A percentile compares a stretch with the other conserved stretches of the same genome.
Evolutionary conservation across 139 green algal genomes (phyloP).

Genomic region (Asterochloris erici): DNA sequence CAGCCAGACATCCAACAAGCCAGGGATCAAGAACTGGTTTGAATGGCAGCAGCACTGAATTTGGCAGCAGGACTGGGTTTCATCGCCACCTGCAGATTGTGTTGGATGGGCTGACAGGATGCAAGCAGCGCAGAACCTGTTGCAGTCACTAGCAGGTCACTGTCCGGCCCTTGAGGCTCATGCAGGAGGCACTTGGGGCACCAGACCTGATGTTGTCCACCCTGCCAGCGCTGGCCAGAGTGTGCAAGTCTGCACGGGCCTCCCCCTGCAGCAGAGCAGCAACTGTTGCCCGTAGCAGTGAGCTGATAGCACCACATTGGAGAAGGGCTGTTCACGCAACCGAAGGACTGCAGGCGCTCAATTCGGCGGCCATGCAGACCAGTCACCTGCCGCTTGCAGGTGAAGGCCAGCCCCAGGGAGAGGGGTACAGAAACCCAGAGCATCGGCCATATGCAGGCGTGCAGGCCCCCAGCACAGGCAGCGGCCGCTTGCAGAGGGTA

Average conservation of each 20-base stretch:
- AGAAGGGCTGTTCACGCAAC: no score
- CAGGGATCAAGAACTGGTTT: not conserved
- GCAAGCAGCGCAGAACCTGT: not conserved
- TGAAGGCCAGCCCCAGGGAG: no score
- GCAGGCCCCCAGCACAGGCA: no score
- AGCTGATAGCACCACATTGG: not conserved
- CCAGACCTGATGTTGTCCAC: constrained; percentile 63
- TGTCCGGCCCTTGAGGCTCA: not conserved
- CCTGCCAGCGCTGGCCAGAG: constrained; percentile 26
- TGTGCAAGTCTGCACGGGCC: constrained; percentile 72
- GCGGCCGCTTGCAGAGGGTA: no score
- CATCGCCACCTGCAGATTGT: not conserved
- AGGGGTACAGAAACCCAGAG: no score
- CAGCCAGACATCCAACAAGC: not conserved
- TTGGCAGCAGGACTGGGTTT: not conserved
- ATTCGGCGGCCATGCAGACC: no score
- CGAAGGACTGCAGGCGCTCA: no score
- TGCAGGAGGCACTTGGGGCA: not conserved
- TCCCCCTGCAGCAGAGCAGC: constrained; percentile 49
- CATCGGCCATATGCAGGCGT: no score
- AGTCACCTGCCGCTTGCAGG: no score
- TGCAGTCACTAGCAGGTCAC: not conserved
- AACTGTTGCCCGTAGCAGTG: not conserved
- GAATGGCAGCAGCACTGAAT: no score
- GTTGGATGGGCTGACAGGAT: not conserved